These are phyloP conservation scores for Colletotrichum limetticola DNA, from an alignment of 2,329 filamentous ascomycete species.

Conservation along the genomic window DNA sequence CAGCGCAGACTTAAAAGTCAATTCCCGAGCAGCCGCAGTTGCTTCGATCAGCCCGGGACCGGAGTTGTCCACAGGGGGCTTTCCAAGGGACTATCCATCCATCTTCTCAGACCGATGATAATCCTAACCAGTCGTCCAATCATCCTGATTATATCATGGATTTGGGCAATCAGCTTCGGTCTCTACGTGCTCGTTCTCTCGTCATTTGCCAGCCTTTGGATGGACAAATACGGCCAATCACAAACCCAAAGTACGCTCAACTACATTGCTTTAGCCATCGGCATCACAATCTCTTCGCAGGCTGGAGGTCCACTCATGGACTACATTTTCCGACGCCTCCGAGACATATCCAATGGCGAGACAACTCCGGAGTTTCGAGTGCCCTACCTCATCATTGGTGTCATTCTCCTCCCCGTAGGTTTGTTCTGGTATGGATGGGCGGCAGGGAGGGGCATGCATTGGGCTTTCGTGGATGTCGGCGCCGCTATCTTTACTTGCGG, in stretches of 20 bases:
- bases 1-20: not conserved
- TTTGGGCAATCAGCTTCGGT: conserved; percentile 59
- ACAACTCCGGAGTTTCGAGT: conserved; percentile 58
- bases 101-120: not conserved
- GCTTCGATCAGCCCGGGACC: not conserved
- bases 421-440: conserved; percentile 71
- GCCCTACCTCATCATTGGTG: conserved; percentile 64
- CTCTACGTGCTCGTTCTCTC: conserved; percentile 64
- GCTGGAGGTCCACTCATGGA: conserved; percentile 50
- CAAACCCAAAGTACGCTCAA: conserved; percentile 56
- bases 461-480: conserved; percentile 68
- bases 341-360: conserved; percentile 10
- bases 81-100: not conserved
- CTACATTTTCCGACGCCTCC: conserved; percentile 44
- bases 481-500: conserved; percentile 63
- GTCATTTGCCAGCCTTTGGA: conserved; percentile 61
- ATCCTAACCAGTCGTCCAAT: conserved; percentile 51
- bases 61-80: not conserved
- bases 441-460: conserved; percentile 61
- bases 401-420: conserved; percentile 61
- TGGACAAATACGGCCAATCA: conserved; percentile 56
- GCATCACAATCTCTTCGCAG: conserved; percentile 49
- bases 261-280: conserved; percentile 62
- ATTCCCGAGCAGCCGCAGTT: not conserved
- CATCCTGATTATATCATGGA: conserved; percentile 56